A percentile compares a stretch with the other conserved stretches of the same genome.
These are phyloP conservation scores for Thelephora aurantiotincta DNA, from an alignment of 768 basidiomycete genomes.

Conservation along the genomic window DNA sequence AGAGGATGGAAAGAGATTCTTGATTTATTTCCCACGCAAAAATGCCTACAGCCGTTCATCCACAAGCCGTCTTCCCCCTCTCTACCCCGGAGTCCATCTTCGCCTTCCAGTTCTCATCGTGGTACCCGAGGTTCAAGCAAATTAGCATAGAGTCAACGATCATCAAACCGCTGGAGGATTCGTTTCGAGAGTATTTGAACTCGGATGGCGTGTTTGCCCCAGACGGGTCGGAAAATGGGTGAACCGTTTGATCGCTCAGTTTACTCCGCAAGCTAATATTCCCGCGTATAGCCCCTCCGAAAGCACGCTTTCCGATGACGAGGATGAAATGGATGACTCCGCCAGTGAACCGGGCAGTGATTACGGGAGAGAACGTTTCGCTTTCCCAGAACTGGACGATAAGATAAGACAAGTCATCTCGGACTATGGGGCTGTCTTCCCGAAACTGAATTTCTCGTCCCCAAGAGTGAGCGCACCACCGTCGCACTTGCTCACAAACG, in stretches of 20 bases:
- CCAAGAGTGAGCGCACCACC: constrained; percentile 46
- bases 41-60: constrained; percentile 17
- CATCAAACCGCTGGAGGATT: constrained; percentile 47
- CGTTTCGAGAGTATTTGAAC: constrained; percentile 61
- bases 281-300: constrained; percentile 28
- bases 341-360: constrained; percentile 25
- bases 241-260: constrained; percentile 12
- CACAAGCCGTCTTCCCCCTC: constrained; percentile 33
- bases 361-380: constrained; percentile 27
- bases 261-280: constrained; percentile 5
- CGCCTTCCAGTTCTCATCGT: constrained; percentile 71
- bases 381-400: constrained; percentile 75
- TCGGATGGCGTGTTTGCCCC: constrained; percentile 81
- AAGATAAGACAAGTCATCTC: constrained; percentile 51
- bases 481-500: not conserved
- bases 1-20: not conserved
- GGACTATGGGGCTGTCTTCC: constrained; percentile 75
- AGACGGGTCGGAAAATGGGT: constrained; percentile 69
- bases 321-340: constrained; percentile 34
- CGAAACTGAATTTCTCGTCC: constrained; percentile 94
- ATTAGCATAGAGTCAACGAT: constrained; percentile 61
- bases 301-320: constrained; percentile 46
- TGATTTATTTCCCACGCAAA: too few relatives aligned
- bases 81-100: constrained; percentile 39
- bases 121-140: constrained; percentile 61